A percentile compares a stretch with the other conserved stretches of the same genome.
Conservation (phyloP, 2,329 filamentous ascomycete genomes). For the Zopfia rhizophila region DNA sequence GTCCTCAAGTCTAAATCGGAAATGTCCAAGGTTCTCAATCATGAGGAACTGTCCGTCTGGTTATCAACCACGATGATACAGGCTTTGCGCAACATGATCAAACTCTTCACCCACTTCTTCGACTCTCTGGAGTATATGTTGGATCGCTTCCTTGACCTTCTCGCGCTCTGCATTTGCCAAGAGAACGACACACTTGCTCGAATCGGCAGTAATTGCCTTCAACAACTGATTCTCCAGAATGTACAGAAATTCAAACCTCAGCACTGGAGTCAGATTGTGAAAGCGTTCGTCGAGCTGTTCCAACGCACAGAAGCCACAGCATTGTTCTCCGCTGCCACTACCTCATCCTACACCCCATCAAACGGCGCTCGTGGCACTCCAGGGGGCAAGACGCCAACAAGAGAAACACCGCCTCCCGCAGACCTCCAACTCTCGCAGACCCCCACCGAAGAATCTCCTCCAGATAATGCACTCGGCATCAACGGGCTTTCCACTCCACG, state of each 20-base stretch:
- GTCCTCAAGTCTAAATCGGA: conserved; percentile 96
- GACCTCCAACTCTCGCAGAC: conserved; percentile 48
- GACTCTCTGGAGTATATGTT: conserved; percentile 97
- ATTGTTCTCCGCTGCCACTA: conserved; percentile 84
- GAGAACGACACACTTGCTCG: conserved; percentile 98
- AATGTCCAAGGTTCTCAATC: conserved; percentile 93
- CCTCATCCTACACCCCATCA: conserved; percentile 59
- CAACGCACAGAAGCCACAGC: conserved; percentile 94
- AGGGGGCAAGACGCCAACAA: conserved; percentile 54
- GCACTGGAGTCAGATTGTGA: conserved; percentile 95
- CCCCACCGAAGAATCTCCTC: conserved; percentile 33
- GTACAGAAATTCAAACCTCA: conserved; percentile 87
- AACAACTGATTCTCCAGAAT: conserved; percentile 96
- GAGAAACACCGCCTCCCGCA: conserved; percentile 40
- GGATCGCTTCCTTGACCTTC: conserved; percentile 92
- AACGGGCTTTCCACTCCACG: conserved; percentile 50
- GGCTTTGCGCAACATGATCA: conserved; percentile 97
- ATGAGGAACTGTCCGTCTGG: conserved; percentile 98
- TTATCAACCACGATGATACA: conserved; percentile 99
- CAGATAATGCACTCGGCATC: conserved; percentile 57
- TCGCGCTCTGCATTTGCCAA: conserved; percentile 97
- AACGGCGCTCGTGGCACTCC: conserved; percentile 60
- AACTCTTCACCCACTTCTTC: conserved; percentile 98
- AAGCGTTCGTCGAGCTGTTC: conserved; percentile 95
- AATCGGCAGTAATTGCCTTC: conserved; percentile 97